Conservation (phyloP, 495 filamentous ascomycete species). For the Penicillium cataractarum region DNA sequence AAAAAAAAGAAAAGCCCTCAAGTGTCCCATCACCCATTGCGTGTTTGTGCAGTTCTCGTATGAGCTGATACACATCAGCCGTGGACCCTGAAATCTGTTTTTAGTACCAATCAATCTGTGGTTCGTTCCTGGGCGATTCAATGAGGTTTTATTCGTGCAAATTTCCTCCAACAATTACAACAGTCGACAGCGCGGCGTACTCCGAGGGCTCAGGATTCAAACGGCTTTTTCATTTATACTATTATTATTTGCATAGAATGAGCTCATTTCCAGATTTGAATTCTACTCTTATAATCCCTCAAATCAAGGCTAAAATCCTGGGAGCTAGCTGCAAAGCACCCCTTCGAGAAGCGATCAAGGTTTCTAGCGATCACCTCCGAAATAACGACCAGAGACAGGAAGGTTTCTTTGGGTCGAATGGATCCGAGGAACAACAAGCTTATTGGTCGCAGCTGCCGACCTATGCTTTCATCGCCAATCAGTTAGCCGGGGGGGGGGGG, state of each 20-base stretch:
- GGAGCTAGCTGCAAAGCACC: slow-evolving; percentile 7
- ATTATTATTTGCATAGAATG: no score
- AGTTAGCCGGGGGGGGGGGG: slow-evolving; percentile 12
- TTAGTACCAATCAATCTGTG: slow-evolving; percentile 32
- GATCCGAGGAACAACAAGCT: slow-evolving; percentile 23
- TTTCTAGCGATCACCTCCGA: slow-evolving; percentile 27
- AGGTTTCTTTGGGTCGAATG: slow-evolving; percentile 25
- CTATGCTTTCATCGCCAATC: slow-evolving; percentile 31
- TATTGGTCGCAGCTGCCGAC: slow-evolving; percentile 32
- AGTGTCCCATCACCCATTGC: slow-evolving; percentile 13
- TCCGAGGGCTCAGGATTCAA: slow-evolving; percentile 1
- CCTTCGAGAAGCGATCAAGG: slow-evolving; percentile 30
- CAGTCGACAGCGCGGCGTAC: slow-evolving; percentile 5
- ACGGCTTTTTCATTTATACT: not conserved
- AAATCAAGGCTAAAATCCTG: slow-evolving; percentile 3
- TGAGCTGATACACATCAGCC: slow-evolving; percentile 22
- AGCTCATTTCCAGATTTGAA: not conserved
- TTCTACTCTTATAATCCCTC: slow-evolving; percentile 5
- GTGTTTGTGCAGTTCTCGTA: slow-evolving; percentile 18
- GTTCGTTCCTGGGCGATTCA: slow-evolving; percentile 24
- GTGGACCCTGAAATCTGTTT: slow-evolving; percentile 41
- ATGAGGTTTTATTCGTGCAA: slow-evolving; percentile 8
- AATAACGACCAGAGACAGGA: slow-evolving; percentile 31
- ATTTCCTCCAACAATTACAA: slow-evolving; percentile 11
- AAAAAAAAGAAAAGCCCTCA: slow-evolving; percentile 8